Base-by-base conservation (phyloP, 225 moss, liverwort and hornwort species). In the Pseudisothecium myosuroides region DNA sequence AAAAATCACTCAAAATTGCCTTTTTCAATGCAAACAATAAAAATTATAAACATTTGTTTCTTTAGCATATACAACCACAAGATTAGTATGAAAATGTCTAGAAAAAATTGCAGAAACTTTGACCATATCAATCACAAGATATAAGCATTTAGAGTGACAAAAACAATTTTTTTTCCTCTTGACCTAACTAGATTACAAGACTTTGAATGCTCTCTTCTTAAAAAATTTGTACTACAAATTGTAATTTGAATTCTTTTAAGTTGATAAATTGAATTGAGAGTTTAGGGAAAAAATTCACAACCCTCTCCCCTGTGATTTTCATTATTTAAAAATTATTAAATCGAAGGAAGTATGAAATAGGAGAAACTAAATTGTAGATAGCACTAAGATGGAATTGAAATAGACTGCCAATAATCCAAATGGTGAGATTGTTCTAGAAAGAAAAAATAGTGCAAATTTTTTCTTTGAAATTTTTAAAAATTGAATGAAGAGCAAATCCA, bases 311-410 rank as follows among this genome's bases (percentile, higher is more conserved):
- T 12, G 1, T 39, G 4, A 24, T 69, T 24, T 39, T 39, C 4
- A 39, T 39, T 24, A 6, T n/a, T 23, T 39, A 39, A 68, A 12
- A 21, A 68, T 22, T n/a, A 3, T 20, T 11, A 11, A 66, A 1
- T n/a, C 1, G 2, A 68, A n/a, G 4, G 1, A 68, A 1, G 3
- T n/a, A 7, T 1, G 3, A n/a, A 4, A 22, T n/a, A 68, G 37
- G 20, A 67, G 3, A 65, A 66, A 27, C 3, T 39, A 16, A 10
- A 16, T 43, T 43, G 3, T 17, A 9, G 5, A 9, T 45, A 45
- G 16, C 26, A 28, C 17, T 28, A 73, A 10, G 3, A 5, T 45
- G 17, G 45, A 29, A 73, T 29, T 73, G 28, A 72, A n/a, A 27
- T 5, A 71, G 15, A 41, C 11, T 69, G n/a, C n/a, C n/a, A n/a